Evolutionary conservation across 225 moss, liverwort and hornwort genomes (phyloP).

Genomic region (Polytrichum formosum): DNA sequence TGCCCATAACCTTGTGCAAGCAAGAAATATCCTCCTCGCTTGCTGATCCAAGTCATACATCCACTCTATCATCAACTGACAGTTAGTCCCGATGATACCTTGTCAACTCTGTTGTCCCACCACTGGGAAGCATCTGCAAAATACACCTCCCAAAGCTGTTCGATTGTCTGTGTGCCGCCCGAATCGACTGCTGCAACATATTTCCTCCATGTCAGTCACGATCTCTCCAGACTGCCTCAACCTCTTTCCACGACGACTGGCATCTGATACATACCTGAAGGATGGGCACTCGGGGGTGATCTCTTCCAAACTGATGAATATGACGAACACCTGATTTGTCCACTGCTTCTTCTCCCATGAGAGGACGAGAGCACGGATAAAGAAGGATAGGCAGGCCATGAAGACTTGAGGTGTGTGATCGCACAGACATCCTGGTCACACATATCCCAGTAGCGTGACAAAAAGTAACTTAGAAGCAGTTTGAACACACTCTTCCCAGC

Average conservation of each 20-base stretch:
- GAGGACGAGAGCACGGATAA: constrained; percentile 1
- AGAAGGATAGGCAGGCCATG: constrained; percentile 4
- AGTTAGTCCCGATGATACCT: background rate
- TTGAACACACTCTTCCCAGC: background rate
- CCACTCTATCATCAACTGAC: background rate
- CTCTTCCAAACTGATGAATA: constrained; percentile 3
- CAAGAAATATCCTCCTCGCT: background rate
- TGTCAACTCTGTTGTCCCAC: background rate
- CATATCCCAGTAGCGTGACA: constrained; percentile 3
- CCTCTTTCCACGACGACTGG: constrained; percentile 2
- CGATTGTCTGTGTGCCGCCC: background rate
- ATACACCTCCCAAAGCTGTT: background rate
- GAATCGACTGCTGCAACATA: background rate
- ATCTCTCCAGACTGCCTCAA: background rate
- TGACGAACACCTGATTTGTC: constrained; percentile 8
- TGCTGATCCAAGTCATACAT: background rate
- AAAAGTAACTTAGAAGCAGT: background rate
- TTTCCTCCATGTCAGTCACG: background rate
- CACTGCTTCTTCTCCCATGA: constrained; percentile 1
- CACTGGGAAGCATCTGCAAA: constrained; percentile 4
- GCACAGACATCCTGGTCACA: constrained; percentile 2
- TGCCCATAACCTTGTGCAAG: constrained; percentile 1
- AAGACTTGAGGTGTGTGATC: background rate
- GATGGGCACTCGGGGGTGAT: background rate
- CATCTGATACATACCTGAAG: constrained; percentile 3